Evolutionary conservation across 208 protist genomes (phyloP).

Genomic region (Wallacemonas rigidus): DNA sequence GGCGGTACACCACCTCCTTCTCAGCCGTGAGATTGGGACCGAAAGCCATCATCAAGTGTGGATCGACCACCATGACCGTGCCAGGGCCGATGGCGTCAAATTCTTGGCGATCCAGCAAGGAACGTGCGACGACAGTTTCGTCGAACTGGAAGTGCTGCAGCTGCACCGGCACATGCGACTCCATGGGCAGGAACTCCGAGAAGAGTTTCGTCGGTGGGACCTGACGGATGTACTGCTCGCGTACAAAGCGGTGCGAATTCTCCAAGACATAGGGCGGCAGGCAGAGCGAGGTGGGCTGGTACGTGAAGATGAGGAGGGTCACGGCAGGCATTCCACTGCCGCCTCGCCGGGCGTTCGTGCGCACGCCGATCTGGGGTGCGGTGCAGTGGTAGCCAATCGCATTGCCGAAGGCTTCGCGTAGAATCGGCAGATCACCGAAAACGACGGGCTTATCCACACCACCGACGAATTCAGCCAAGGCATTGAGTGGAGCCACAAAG

Average conservation of each 20-base stretch:
- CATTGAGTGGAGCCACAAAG: conserved; percentile 32
- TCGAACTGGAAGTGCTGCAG: conserved; percentile 80
- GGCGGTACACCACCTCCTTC: conserved; percentile 61
- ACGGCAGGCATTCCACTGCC: conserved; percentile 35
- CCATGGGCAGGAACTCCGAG: conserved; percentile 59
- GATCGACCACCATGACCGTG: conserved; percentile 75
- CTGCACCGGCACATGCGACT: conserved; percentile 71
- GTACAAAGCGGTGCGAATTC: conserved; percentile 70
- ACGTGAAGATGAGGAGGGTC: conserved; percentile 78
- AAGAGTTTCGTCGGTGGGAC: conserved; percentile 47
- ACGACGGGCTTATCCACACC: conserved; percentile 72
- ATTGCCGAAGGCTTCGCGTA: conserved; percentile 77
- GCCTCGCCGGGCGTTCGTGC: conserved; percentile 46
- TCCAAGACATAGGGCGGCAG: conserved; percentile 68
- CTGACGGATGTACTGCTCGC: conserved; percentile 57
- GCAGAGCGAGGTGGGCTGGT: conserved; percentile 40
- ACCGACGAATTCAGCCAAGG: conserved; percentile 58
- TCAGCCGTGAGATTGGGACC: conserved; percentile 60
- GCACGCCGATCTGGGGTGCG: conserved; percentile 75
- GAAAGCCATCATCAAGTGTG: conserved; percentile 82
- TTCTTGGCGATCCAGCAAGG: conserved; percentile 18
- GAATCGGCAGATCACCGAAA: conserved; percentile 74
- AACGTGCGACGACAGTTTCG: conserved; percentile 37
- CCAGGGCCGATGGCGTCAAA: conserved; percentile 39
- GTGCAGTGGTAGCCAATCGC: conserved; percentile 82